Evolutionary conservation across 805 yeast species (phyloP), one percentile per base, ranked within the genome.

Genomic region (Blastobotrys terrestris): DNA sequence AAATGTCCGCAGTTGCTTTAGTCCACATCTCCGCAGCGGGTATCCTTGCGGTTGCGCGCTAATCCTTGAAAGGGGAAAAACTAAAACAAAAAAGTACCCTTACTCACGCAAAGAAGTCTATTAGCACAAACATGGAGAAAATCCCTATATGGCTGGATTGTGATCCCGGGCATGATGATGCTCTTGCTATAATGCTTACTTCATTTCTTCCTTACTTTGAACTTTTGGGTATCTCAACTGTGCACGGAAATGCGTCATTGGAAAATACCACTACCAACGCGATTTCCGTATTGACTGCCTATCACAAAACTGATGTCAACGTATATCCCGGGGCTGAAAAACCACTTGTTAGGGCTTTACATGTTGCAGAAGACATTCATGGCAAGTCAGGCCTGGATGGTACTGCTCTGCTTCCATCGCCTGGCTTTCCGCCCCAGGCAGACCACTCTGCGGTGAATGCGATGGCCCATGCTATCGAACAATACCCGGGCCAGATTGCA

Each of bases 111-210:
- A 5, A 18, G 11, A 16, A 18, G 6, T 44, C 46, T n/a, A 18
- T 44, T 6, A 6, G 19, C 31, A 43, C 14, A 49, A 46, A 26
- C 8, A 26, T 26, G 35, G 52, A 54, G 42, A 49, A 41, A 42
- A 77, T 82, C 18, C 95, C 95, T 0, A 62, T 89, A 3, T 89
- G 96, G 96, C 67, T 89, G 11, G 96, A 89, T 68, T 89, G 96
- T 67, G 96, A 89, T 63, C 95, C 96, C 0, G 96, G 96, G 1
- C 94, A 85, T 62, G 96, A 89, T 63, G 97, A 89, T 61, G 84
- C 87, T 1, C 77, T 87, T 45, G 96, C 94, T 2, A 73, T 89
- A 5, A 69, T 86, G 7, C 58, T 89, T 21, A 80, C 87, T 0
- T 71, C 79, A 5, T 79, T 77, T 61, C 77, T 81, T 57, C 86